phyloP scores from a whole-genome alignment of 2,329 filamentous ascomycete genomes.

The Fusarium sp. region DNA sequence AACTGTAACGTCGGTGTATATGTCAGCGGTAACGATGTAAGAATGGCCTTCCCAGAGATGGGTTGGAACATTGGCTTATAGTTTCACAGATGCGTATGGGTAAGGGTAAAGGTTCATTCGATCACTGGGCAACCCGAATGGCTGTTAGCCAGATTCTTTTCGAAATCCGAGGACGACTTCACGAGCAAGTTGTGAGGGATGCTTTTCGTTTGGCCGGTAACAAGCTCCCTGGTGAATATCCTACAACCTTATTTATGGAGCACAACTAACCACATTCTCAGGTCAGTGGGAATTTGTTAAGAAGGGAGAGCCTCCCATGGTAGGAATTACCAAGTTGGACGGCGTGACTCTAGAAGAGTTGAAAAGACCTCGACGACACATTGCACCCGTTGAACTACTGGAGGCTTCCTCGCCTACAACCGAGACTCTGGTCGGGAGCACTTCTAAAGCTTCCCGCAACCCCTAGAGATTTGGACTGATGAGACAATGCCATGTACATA shows the following conservation, averaged over 20 bases:
- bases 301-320: conserved; percentile 87
- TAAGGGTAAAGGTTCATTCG: conserved; percentile 97
- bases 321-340: conserved; percentile 90
- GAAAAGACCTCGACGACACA: conserved; percentile 77
- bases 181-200: conserved; percentile 94
- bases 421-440: conserved; percentile 45
- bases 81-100: conserved; percentile 84
- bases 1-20: conserved; percentile 95
- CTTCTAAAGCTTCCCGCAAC: conserved; percentile 45
- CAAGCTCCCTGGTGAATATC: conserved; percentile 82
- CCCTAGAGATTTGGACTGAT: conserved; percentile 22
- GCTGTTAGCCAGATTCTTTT: conserved; percentile 92
- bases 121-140: conserved; percentile 92
- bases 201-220: conserved; percentile 93
- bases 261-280: conserved; percentile 46
- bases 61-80: conserved; percentile 25
- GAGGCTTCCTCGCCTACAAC: conserved; percentile 46
- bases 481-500: conserved; percentile 37
- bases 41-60: conserved; percentile 36
- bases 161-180: conserved; percentile 88
- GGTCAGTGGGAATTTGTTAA: conserved; percentile 92
- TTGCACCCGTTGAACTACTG: conserved; percentile 57
- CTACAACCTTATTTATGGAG: not conserved
- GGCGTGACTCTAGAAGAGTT: conserved; percentile 84
- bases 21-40: conserved; percentile 88